These are phyloP conservation scores for Beauveria australis DNA, from an alignment of 2,329 filamentous ascomycete genomes.

Conservation along the genomic window DNA sequence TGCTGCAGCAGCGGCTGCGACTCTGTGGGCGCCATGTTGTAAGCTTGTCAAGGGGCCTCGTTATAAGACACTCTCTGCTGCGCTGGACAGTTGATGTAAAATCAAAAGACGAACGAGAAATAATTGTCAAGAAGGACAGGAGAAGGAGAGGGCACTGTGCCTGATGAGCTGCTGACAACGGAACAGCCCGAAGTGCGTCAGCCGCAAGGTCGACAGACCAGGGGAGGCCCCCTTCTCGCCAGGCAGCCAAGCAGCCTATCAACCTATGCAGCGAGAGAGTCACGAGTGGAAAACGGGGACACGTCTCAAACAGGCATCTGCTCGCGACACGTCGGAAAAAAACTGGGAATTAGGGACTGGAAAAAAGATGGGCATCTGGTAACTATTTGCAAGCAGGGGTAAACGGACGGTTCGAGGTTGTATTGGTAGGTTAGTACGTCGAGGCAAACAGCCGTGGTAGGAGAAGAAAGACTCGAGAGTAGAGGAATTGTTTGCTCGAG, in stretches of 20 bases:
- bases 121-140: neutral
- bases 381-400: neutral
- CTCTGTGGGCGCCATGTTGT: neutral
- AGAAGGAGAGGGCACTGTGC: neutral
- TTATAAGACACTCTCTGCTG: neutral
- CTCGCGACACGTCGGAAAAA: neutral
- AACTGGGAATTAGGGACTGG: neutral
- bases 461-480: neutral
- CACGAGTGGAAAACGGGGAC: neutral
- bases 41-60: neutral
- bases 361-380: neutral
- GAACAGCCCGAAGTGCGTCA: conserved; percentile 6
- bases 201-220: neutral
- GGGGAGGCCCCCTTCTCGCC: neutral
- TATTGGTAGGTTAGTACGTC: neutral
- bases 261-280: neutral
- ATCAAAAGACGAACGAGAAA: neutral
- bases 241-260: neutral
- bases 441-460: neutral
- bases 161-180: conserved; percentile 1
- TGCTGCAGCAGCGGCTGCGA: conserved; percentile 4
- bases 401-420: too few species aligned
- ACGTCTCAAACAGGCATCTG: neutral
- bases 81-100: neutral
- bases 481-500: neutral